A percentile compares a stretch with the other conserved stretches of the same genome.
Conservation (phyloP, 441 rosid species). For the Euphorbia corollata region DNA sequence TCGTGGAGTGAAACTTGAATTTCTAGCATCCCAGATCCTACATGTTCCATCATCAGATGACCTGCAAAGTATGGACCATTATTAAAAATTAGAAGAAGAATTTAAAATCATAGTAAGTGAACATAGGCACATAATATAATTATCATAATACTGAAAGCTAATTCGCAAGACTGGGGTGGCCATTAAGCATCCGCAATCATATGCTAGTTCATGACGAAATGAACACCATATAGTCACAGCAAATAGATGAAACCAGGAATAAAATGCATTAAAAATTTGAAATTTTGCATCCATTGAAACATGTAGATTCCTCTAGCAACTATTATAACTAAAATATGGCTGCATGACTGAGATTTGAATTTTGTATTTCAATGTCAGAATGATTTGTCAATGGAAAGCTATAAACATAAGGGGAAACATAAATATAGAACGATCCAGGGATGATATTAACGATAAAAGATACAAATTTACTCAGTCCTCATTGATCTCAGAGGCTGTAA, state of each 20-base stretch:
- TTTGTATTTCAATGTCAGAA: background rate
- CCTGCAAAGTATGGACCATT: conserved; percentile 38
- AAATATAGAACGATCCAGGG: background rate
- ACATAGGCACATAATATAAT: background rate
- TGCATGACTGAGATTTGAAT: background rate
- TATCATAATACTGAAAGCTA: background rate
- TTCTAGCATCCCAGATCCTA: conserved; percentile 97
- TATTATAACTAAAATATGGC: background rate
- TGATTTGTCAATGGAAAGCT: background rate
- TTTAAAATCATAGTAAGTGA: background rate
- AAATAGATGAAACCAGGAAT: background rate
- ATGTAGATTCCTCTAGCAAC: background rate
- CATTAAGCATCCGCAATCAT: background rate
- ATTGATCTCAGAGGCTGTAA: background rate
- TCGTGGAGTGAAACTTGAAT: conserved; percentile 58
- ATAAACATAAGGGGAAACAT: background rate
- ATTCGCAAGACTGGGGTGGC: background rate
- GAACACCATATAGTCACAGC: background rate
- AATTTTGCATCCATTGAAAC: background rate
- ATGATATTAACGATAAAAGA: conserved; percentile 4
- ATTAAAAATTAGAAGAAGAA: conserved; percentile 10
- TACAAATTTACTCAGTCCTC: background rate
- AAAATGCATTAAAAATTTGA: conserved; percentile 2
- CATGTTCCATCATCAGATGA: conserved; percentile 99
- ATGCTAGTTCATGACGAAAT: background rate